These are phyloP conservation scores for Trypanosoma avium DNA, from an alignment of 208 protist species.

Conservation along the genomic window DNA sequence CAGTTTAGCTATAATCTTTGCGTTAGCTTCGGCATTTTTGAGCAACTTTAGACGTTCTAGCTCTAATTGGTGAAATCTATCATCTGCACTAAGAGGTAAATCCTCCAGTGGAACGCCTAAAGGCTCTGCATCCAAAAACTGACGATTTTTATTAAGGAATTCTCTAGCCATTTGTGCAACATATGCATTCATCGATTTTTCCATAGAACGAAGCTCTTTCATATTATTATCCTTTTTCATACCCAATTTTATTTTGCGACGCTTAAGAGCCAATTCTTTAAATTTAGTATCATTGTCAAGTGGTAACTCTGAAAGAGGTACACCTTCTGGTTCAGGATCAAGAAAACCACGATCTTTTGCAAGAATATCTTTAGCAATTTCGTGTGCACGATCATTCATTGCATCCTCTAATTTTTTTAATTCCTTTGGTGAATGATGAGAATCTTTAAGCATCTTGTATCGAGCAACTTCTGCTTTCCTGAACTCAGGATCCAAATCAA, in stretches of 20 bases:
- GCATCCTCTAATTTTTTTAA: slow-evolving; percentile 43
- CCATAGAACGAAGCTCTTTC: slow-evolving; percentile 43
- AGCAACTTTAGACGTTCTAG: slow-evolving; percentile 29
- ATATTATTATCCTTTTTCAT: slow-evolving; percentile 41
- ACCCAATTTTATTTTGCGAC: slow-evolving; percentile 53
- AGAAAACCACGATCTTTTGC: slow-evolving; percentile 70
- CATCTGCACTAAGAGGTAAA: slow-evolving; percentile 41
- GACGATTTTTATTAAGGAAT: slow-evolving; percentile 46
- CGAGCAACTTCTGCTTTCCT: slow-evolving; percentile 69
- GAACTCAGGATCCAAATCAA: slow-evolving; percentile 80
- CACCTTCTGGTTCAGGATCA: slow-evolving; percentile 71
- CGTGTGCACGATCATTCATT: slow-evolving; percentile 56
- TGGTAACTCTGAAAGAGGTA: slow-evolving; percentile 69
- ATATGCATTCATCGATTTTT: slow-evolving; percentile 74
- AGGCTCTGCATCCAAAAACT: slow-evolving; percentile 61
- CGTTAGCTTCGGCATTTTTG: slow-evolving; percentile 26
- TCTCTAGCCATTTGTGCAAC: slow-evolving; percentile 62
- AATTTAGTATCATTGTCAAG: slow-evolving; percentile 72
- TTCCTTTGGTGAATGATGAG: slow-evolving; percentile 15
- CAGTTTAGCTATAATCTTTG: slow-evolving; percentile 25
- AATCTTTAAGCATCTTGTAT: slow-evolving; percentile 46
- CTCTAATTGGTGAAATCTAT: slow-evolving; percentile 37
- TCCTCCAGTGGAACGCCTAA: slow-evolving; percentile 40
- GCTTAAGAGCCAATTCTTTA: slow-evolving; percentile 54
- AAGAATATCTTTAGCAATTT: slow-evolving; percentile 55